Evolutionary conservation across 1,139 yeast species (phyloP).

Genomic region (Candida frijolesensis): DNA sequence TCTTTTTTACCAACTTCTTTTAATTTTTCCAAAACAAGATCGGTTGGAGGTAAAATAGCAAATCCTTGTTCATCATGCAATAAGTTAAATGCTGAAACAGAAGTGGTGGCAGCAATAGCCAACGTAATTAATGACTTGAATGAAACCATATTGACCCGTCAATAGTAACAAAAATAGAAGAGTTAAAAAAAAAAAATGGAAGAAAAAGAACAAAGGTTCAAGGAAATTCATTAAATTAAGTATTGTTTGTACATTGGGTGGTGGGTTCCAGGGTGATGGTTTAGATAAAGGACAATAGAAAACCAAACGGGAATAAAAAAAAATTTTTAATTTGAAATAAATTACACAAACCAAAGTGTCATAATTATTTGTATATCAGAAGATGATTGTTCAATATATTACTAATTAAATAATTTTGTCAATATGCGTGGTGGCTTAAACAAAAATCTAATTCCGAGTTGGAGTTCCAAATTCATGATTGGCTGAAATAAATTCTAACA

Average conservation of each 20-base stretch:
- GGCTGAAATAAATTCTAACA: background rate
- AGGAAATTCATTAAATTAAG: background rate
- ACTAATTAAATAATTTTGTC: background rate
- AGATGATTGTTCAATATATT: no score
- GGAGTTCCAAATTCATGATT: background rate
- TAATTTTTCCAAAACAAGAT: conserved; percentile 16
- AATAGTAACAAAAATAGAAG: background rate
- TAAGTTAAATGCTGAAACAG: conserved; percentile 14
- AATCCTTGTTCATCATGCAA: conserved; percentile 17
- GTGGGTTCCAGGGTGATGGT: background rate
- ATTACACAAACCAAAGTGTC: background rate
- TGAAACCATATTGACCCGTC: conserved; percentile 16
- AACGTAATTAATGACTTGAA: conserved; percentile 14
- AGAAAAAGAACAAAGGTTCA: background rate
- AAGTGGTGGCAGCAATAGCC: conserved; percentile 11
- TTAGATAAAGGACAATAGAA: background rate
- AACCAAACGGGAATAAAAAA: background rate
- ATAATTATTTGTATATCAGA: background rate
- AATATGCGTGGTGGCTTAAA: background rate
- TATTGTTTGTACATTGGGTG: background rate
- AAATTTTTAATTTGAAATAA: background rate
- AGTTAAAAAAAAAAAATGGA: background rate
- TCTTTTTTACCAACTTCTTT: conserved; percentile 13
- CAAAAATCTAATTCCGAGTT: conserved; percentile 1
- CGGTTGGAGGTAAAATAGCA: conserved; percentile 19